Evolutionary conservation across 73 alveolate species (phyloP), one percentile per base, ranked within the genome.

Genomic region (Paramecium sexaurelia): DNA sequence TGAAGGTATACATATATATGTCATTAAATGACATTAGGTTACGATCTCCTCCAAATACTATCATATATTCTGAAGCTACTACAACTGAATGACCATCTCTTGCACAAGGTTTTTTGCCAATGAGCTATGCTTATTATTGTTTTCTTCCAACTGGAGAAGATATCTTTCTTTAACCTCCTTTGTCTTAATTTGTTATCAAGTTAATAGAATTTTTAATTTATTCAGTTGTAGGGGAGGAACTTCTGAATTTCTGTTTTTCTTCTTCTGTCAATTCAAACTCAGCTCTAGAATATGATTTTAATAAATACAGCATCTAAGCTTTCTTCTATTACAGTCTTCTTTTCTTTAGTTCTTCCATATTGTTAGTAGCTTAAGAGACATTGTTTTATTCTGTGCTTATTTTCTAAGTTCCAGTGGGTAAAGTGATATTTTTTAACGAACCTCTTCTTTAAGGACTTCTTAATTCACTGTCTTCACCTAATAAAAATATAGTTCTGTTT

Each of bases 1-100:
- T 47, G 67, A 47, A 47, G 19, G 3, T 5, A 47, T 47, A 47
- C 67, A 47, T 47, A 47, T 47, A 47, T 17, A 47, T 5, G 88
- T 98, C 99, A 94, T 98, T 98, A 91, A 97, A 98, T 9, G 99
- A 98, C 97, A 97, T 97, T 93, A 96, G 97, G 93, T 98, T 97
- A 88, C 99, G 93, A 92, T 98, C 99, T 55, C 99, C 99, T 55
- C 99, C 99, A 93, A 97, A 98, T 11, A 98, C 91, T 84, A 92
- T 91, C 94, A 96, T 92, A 68, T 93, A 92, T 17, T 93, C 96
- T 26, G 96, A 93, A 71, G 69, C 91, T 35, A 97, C 73, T 73
- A 93, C 94, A 11, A 96, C 94, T 11, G 99, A 55, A 88, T 98
- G 99, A 24, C 99, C 99, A 96, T 98, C 99, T 88, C 99, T 95